Evolutionary conservation across 768 basidiomycete genomes (phyloP).

Genomic region (Gymnopilus dilepis): DNA sequence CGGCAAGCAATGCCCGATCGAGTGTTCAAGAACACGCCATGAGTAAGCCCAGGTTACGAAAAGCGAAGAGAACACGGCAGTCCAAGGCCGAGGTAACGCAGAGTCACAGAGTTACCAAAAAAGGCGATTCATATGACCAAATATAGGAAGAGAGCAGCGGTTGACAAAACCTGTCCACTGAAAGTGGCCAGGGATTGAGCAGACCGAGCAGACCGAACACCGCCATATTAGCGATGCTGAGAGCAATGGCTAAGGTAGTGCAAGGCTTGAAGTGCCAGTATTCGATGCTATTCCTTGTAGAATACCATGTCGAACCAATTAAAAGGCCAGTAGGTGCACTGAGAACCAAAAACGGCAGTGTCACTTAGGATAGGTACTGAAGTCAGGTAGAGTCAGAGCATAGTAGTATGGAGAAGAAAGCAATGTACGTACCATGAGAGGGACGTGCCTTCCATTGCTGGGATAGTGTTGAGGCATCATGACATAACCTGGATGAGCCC

Average conservation of each 20-base stretch:
- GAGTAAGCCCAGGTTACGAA: no score
- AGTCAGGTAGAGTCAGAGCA: constrained; percentile 8
- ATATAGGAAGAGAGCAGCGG: no score
- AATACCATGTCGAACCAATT: constrained; percentile 6
- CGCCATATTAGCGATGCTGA: constrained; percentile 17
- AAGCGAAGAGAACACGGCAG: no score
- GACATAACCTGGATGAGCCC: constrained; percentile 28
- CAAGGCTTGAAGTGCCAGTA: constrained; percentile 4
- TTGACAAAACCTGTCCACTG: no score
- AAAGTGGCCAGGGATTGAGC: no score
- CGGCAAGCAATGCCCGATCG: no score
- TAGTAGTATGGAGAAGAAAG: constrained; percentile 10
- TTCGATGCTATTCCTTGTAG: neutral
- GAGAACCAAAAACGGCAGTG: constrained; percentile 10
- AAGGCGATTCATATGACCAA: no score
- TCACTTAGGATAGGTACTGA: constrained; percentile 16
- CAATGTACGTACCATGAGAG: constrained; percentile 30
- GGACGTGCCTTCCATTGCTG: constrained; percentile 18
- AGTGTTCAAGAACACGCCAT: no score
- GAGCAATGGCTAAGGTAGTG: constrained; percentile 15
- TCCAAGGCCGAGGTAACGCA: no score
- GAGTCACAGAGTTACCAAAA: no score
- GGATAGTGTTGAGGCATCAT: constrained; percentile 25
- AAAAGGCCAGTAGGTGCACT: constrained; percentile 5
- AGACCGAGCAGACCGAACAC: constrained; percentile 7